Conservation (phyloP, 108 stramenopile species). For the Cyclostephanos invisitatus region DNA sequence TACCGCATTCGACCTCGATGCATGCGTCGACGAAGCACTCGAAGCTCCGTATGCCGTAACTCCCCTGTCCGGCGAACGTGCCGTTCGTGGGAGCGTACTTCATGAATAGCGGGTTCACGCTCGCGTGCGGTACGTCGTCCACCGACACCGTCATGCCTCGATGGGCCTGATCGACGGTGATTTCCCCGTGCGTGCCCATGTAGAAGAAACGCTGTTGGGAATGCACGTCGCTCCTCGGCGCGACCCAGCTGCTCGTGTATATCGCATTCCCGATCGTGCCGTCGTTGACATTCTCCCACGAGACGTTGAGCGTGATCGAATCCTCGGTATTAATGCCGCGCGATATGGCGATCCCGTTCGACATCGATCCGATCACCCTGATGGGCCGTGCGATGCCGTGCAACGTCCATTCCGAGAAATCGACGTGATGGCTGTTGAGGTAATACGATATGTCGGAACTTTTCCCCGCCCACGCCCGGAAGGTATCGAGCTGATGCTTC, state of each 20-base stretch:
- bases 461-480: constrained; percentile 99
- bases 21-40: constrained; percentile 84
- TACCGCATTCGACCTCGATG: constrained; percentile 59
- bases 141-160: constrained; percentile 93
- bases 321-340: constrained; percentile 94
- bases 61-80: constrained; percentile 93
- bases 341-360: constrained; percentile 91
- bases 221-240: constrained; percentile 97
- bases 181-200: constrained; percentile 96
- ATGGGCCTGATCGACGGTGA: constrained; percentile 98
- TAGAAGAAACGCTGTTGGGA: constrained; percentile 99
- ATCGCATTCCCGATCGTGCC: constrained; percentile 89
- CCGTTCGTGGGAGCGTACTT: constrained; percentile 98
- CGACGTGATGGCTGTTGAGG: constrained; percentile 98
- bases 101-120: constrained; percentile 99
- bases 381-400: constrained; percentile 87
- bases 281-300: constrained; percentile 90
- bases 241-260: constrained; percentile 97
- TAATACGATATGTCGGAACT: constrained; percentile 98
- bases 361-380: constrained; percentile 90
- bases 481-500: constrained; percentile 99
- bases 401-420: constrained; percentile 98
- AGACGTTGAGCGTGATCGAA: constrained; percentile 97
- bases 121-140: constrained; percentile 87
- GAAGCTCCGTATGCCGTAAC: constrained; percentile 96